Base-by-base conservation (phyloP, 257 asterid genomes). In the Solanum pimpinellifolium region DNA sequence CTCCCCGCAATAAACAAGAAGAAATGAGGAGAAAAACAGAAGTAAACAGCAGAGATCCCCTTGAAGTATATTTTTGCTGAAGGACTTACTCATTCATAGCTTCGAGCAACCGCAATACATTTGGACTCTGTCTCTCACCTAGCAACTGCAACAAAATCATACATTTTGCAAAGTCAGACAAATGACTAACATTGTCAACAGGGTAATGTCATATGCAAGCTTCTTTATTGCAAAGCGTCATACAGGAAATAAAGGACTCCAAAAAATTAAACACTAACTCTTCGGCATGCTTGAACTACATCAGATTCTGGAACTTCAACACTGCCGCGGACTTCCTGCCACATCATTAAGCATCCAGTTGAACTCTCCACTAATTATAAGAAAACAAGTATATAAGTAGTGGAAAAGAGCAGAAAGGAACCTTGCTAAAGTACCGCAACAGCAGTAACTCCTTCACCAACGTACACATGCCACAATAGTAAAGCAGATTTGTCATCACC, bases 391-490 rank as follows among this genome's bases (percentile, higher is more conserved):
- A 20, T 47, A 23, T 4, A 16, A 75, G 56, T 13, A 39, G 29
- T 4, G 29, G 89, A 81, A 60, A 25, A 65, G 86, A 42, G 84
- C 25, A 39, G 39, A 72, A 87, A 76, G 86, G 78, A 52, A 94
- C 99, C 98, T 96, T 97, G 94, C 99, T 96, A 91, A 97, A 97
- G 92, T 93, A 97, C 87, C 99, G 98, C 93, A 93, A 89, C 87
- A 97, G 96, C 92, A 97, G 87, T 82, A 96, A 90, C 90, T 97
- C 99, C 92, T 96, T 94, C 77, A 93, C 95, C 90, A 97, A 73
- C 56, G 95, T 90, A 88, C 99, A 95, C 97, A 93, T 95, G 78
- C 99, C 99, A 85, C 99, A 95, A 76, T 93, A 92, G 91, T 97
- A 95, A 29, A 97, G 98, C 86, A 97, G 90, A 91, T 96, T 97